Evolutionary conservation across 495 filamentous ascomycete genomes (phyloP).

Genomic region (Echria macrotheca): DNA sequence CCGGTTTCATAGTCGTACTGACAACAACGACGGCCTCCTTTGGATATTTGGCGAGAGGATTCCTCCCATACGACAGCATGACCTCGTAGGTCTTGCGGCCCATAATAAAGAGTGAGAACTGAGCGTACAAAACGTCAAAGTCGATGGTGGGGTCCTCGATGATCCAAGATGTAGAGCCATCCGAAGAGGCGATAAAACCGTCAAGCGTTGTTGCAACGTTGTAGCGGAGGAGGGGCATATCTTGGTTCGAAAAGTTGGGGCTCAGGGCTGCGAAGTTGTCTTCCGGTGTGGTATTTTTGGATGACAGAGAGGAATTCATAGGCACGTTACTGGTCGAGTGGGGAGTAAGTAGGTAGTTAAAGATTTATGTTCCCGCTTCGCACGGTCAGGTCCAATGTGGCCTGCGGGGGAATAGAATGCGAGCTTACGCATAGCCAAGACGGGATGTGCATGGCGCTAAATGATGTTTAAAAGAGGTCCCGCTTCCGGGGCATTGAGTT

Average conservation of each 20-base stretch:
- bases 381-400: no score
- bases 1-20: background rate
- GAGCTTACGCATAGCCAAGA: background rate
- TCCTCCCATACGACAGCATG: background rate
- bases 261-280: background rate
- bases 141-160: slow-evolving; percentile 12
- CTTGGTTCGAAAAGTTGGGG: background rate
- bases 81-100: slow-evolving; percentile 17
- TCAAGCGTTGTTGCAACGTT: slow-evolving; percentile 18
- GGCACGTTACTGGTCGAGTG: background rate
- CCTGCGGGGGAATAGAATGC: background rate
- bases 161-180: slow-evolving; percentile 10
- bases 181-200: slow-evolving; percentile 13
- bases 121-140: slow-evolving; percentile 11
- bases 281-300: background rate
- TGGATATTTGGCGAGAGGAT: slow-evolving; percentile 1
- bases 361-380: background rate
- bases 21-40: slow-evolving; percentile 7
- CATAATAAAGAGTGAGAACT: slow-evolving; percentile 13
- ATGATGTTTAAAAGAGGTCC: background rate
- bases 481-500: background rate
- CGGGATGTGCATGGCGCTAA: background rate
- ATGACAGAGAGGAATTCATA: background rate
- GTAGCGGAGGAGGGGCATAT: slow-evolving; percentile 11
- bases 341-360: background rate